These are phyloP conservation scores for Ceratobasidium sp. DNA, from an alignment of 1,284 basidiomycete genomes.

Conservation along the genomic window DNA sequence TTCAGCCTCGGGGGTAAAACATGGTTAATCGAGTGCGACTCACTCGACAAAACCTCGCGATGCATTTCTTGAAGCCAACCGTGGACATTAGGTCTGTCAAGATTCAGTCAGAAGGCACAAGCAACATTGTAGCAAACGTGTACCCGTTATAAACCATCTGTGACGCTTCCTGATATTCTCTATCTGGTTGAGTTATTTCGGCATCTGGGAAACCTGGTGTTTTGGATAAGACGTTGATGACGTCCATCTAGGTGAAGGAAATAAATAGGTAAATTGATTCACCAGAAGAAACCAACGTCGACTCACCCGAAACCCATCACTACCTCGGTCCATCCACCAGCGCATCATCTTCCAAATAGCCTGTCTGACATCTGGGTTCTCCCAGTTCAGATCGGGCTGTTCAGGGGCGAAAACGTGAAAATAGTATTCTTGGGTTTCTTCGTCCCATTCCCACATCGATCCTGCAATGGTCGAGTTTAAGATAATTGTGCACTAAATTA, in stretches of 20 bases:
- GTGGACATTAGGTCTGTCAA: conserved; percentile 64
- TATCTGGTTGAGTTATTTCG: neutral
- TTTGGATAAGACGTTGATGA: conserved; percentile 53
- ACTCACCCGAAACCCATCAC: conserved; percentile 74
- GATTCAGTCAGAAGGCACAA: neutral
- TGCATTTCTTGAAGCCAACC: conserved; percentile 75
- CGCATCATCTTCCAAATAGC: conserved; percentile 71
- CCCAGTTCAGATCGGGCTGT: conserved; percentile 85
- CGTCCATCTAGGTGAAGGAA: conserved; percentile 63
- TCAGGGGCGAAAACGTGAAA: conserved; percentile 73
- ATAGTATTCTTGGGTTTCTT: conserved; percentile 73
- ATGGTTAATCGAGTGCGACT: conserved; percentile 45
- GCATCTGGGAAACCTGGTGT: neutral
- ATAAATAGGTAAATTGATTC: conserved; percentile 12
- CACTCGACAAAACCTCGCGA: conserved; percentile 63
- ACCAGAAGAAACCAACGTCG: neutral
- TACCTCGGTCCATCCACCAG: conserved; percentile 78
- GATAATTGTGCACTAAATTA: neutral
- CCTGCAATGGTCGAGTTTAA: conserved; percentile 49
- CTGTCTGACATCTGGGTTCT: conserved; percentile 66
- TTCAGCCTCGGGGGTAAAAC: conserved; percentile 3
- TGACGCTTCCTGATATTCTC: neutral
- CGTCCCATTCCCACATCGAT: conserved; percentile 76
- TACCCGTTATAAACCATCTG: neutral
- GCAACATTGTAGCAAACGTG: neutral